Evolutionary conservation across 73 alveolate species (phyloP), one percentile per base, ranked within the genome.

Genomic region (Blepharisma stoltei): DNA sequence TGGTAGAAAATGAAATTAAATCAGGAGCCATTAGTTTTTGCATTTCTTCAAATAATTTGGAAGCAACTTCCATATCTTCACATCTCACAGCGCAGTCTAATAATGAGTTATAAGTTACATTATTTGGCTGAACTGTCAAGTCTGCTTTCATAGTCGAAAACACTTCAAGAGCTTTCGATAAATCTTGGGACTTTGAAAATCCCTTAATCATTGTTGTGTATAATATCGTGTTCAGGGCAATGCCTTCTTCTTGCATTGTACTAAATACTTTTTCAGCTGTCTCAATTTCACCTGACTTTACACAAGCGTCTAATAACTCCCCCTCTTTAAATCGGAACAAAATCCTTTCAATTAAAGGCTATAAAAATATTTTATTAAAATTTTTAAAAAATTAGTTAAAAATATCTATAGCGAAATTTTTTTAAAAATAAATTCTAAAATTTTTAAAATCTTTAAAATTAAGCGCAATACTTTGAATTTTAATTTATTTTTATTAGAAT

Each of bases 201-300:
- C 97, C 99, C 77, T 94, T 94, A 7, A 94, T 92, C 81, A 94
- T 78, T 9, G 98, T 94, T 18, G 98, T 92, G 77, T 86, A 94
- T 69, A 88, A 70, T 0, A 94, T 83, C 7, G 99, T 92, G 82
- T 94, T 94, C 87, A 84, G 84, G 77, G 73, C 89, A 55, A 89
- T 84, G 7, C 94, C 88, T 67, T 90, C 94, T 49, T 84, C 67
- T 81, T 92, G 81, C 91, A 92, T 82, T 21, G 83, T 84, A 38
- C 79, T 90, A 78, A 87, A 90, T 76, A 95, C 89, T 60, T 91
- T 90, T 77, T 86, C 81, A 27, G 98, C 98, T 81, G 77, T 83
- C 9, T 86, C 90, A 67, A 94, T 84, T 9, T 91, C 81, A 44
- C 87, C 84, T 70, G 92, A 91, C 71, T 88, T 94, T 27, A 94